Evolutionary conservation across 371 early-diverging fungal genomes (phyloP), one percentile per base, ranked within the genome.

Genomic region (Neoconidiobolus thromboides): DNA sequence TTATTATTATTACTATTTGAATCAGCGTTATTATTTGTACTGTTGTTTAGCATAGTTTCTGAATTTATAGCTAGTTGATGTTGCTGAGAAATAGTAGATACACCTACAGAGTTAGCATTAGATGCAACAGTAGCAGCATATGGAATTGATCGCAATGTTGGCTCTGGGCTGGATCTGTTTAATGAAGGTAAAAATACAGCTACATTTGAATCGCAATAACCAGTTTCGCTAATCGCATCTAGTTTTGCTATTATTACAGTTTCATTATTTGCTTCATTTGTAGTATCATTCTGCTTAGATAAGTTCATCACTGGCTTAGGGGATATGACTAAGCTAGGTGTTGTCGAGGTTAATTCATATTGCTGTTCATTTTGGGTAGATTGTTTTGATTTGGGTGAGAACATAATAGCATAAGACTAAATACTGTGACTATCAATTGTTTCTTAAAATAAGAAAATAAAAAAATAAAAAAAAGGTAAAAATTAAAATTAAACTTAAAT

Each of bases 131-230:
- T 41, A 3, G 58, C 9, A 10, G 42, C 46, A 58, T 10, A 43
- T 26, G n/a, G 9, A 10, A 48, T 26, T 10, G 58, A 58, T 36
- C n/a, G 6, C 12, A 58, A 26, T 6, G 58, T 58, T 38, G 48
- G 58, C 12, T 46, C 48, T 1, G 48, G 48, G n/a, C 58, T 58
- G 3, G 14, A 47, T n/a, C 58, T 12, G 36, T 6, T 48, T 3
- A 43, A 14, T 48, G 58, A 58, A 41, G 58, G 58, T 12, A 43
- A 36, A 26, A 38, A 48, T 40, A 58, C 48, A 5, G 58, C 58
- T 1, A 58, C 49, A 36, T 58, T 58, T 7, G 58, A 58, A 48
- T 58, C 58, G 48, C 58, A 58, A 26, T 58, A 58, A 37, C 9
- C 58, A 15, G 12, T 42, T 57, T 57, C 57, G 36, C 57, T 57